Base-by-base conservation (phyloP, 73 alveolate species). In the Diophrys appendiculata region DNA sequence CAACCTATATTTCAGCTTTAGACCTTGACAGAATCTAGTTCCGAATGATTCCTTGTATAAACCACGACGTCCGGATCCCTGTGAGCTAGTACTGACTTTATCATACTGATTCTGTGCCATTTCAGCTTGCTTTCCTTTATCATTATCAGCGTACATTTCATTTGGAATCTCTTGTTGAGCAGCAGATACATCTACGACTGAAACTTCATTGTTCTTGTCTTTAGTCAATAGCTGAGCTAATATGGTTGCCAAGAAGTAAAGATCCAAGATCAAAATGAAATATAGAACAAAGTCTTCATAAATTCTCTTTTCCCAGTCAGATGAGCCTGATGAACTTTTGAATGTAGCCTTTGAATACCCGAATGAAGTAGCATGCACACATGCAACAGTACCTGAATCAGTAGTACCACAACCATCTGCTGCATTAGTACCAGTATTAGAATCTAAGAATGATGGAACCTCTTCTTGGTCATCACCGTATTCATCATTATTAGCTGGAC, bases 231-330 rank as follows among this genome's bases (percentile, higher is more conserved):
- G 28, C 25, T 13, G 33, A 64, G 25, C 13, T 18, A 64, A 22
- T 13, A 64, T 5, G 28, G 25, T 30, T 18, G 28, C 72, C 24
- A 64, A 13, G 25, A 67, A 67, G 75, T 67, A 67, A 28, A 67
- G 18, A 32, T 67, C 75, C 2, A 67, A 28, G 1, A 29, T 54
- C 26, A 67, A 14, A 8, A 67, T 27, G 0, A 67, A 23, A n/a
- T 67, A 67, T 24, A 67, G 75, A 3, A 67, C 75, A 24, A 28
- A 67, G 75, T 67, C 32, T 67, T 2, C 75, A 67, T 67, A 67
- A 67, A 67, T 67, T 67, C 75, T 67, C 30, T 27, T 29, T 54
- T 54, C 26, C 75, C 75, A 67, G 52, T 67, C 75, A 2, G 70
- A 56, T 2, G 70, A 56, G 1, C 33, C n/a, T 13, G 70, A 2